Conservation (phyloP, 2,329 filamentous ascomycete genomes). For the Penicillium sp. region DNA sequence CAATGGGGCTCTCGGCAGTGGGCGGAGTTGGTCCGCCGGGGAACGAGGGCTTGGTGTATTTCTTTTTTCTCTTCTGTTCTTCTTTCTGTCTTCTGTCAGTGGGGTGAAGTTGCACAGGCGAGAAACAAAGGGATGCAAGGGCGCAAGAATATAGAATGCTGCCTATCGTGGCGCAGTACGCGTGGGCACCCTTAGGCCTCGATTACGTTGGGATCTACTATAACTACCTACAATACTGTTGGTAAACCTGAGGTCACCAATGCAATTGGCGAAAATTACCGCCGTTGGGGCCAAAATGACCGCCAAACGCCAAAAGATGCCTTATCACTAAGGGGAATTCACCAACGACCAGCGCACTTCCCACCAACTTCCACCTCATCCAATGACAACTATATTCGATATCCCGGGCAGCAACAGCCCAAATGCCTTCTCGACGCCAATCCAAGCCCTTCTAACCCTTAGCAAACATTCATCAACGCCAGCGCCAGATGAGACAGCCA, state of each 20-base stretch:
- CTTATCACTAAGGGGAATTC: neutral
- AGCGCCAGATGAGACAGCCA: neutral
- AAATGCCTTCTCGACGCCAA: neutral
- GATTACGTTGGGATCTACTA: constrained; percentile 12
- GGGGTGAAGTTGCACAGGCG: neutral
- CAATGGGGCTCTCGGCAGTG: constrained; percentile 16
- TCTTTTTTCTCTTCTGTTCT: neutral
- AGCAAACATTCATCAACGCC: neutral
- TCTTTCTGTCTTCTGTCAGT: neutral
- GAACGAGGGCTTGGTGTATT: neutral
- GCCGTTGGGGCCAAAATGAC: neutral
- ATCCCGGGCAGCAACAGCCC: neutral
- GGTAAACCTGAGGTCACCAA: neutral
- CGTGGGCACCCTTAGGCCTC: constrained; percentile 5
- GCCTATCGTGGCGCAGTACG: constrained; percentile 21
- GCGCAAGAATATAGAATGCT: constrained; percentile 12
- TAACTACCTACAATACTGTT: neutral
- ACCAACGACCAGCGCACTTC: neutral
- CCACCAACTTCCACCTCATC: neutral
- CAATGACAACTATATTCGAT: neutral
- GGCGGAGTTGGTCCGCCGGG: constrained; percentile 8
- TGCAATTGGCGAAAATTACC: neutral
- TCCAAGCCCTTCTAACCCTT: neutral
- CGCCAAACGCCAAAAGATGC: no score
- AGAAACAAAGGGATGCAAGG: constrained; percentile 12